Conservation (phyloP, 164 flowering plant species). For the Warburgia ugandensis region DNA sequence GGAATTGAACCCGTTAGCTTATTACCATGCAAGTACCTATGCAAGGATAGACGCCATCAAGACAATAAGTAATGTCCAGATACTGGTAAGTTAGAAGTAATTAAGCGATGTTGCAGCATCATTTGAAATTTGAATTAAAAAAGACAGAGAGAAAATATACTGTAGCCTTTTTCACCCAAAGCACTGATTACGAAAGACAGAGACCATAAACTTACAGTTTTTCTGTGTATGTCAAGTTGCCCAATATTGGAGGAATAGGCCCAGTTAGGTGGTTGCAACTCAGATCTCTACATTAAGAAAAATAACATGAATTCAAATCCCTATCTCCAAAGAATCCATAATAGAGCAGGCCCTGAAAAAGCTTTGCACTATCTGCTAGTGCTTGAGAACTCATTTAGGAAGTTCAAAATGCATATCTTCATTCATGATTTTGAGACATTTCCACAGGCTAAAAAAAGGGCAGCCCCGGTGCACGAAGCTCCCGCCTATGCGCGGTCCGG, state of each 20-base stretch:
- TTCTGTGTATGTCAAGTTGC: conserved; percentile 74
- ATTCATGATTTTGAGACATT: too few species aligned
- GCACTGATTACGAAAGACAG: neutral
- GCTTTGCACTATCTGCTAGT: too few species aligned
- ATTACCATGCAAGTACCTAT: conserved; percentile 87
- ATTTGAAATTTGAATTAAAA: neutral
- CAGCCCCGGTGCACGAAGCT: too few species aligned
- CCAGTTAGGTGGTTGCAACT: conserved; percentile 82
- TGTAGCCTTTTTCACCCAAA: neutral
- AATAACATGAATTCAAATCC: neutral
- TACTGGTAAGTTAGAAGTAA: neutral
- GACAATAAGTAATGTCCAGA: neutral
- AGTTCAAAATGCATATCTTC: too few species aligned
- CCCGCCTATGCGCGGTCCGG: too few species aligned
- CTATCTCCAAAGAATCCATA: neutral
- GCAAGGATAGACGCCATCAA: conserved; percentile 2
- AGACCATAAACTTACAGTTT: conserved; percentile 49
- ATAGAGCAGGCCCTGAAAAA: too few species aligned
- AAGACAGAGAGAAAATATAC: neutral
- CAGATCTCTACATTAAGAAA: conserved; percentile 56
- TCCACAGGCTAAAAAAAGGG: too few species aligned
- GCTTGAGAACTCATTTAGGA: too few species aligned
- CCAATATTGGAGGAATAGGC: conserved; percentile 75
- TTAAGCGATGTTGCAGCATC: neutral
- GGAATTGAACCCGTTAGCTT: conserved; percentile 77